Percentiles rank a stretch among this genome's conserved stretches.
phyloP scores from a whole-genome alignment of 768 basidiomycete species.

The Cytidiella melzeri region DNA sequence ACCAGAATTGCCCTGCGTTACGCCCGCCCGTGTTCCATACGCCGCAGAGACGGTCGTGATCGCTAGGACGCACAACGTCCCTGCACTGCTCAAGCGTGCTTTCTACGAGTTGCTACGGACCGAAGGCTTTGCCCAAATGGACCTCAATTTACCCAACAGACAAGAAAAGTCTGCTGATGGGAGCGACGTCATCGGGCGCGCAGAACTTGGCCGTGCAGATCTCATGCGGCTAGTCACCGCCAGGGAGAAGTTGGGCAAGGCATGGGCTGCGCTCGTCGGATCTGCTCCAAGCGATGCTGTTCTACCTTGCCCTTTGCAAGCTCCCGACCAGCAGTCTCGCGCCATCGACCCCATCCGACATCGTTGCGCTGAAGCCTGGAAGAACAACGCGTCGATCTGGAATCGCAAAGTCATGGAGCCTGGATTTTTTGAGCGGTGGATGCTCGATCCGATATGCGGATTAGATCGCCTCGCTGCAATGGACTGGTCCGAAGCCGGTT shows the following conservation, averaged over 20 bases:
- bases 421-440: slow-evolving; percentile 24
- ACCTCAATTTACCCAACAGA: not conserved
- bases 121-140: slow-evolving; percentile 23
- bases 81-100: slow-evolving; percentile 28
- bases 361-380: slow-evolving; percentile 11
- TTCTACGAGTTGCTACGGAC: slow-evolving; percentile 36
- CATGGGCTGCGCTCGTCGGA: slow-evolving; percentile 17
- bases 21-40: slow-evolving; percentile 11
- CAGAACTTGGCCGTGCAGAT: slow-evolving; percentile 12
- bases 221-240: slow-evolving; percentile 18
- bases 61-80: slow-evolving; percentile 24
- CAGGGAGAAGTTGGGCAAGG: slow-evolving; percentile 17
- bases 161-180: too few species aligned
- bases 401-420: slow-evolving; percentile 12
- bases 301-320: slow-evolving; percentile 18
- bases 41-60: slow-evolving; percentile 29
- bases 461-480: slow-evolving; percentile 26
- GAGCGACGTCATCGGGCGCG: not conserved
- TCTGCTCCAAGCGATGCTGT: slow-evolving; percentile 15
- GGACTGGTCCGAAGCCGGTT: slow-evolving; percentile 26
- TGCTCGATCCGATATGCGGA: slow-evolving; percentile 32
- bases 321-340: not conserved
- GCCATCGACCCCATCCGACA: not conserved
- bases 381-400: slow-evolving; percentile 12
- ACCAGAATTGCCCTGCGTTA: slow-evolving; percentile 16